Base-by-base conservation (phyloP, 805 yeast genomes). In the Dipodascopsis tothii region DNA sequence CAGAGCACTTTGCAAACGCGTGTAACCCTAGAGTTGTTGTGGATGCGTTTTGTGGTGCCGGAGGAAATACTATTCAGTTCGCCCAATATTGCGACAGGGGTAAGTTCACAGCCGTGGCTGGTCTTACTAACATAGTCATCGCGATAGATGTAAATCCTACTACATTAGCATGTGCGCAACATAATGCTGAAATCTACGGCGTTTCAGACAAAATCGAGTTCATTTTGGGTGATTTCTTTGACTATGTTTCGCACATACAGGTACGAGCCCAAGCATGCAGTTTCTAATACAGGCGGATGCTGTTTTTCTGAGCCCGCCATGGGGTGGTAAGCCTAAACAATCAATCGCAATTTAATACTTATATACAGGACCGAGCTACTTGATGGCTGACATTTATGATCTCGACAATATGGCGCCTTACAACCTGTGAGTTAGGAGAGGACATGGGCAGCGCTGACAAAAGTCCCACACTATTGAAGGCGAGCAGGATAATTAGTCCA, bases 31-130 rank as follows among this genome's bases (percentile, higher is more conserved):
- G 25, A 9, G 33, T 44, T 2, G 63, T 78, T 0, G 57, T 80
- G 19, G 94, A 84, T 56, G 69, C 81, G 2, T 82, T 81, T 52
- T 77, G 86, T 56, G 94, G 94, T 1, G 90, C 84, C 4, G 94
- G 94, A 2, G 92, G 92, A 1, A 83, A 83, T 55, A 66, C 80
- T 1, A 79, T 82, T 21, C 92, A 83, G 52, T 73, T 84, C 61
- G 84, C 86, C 2, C 62, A 68, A 35, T 56, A 56, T 9, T 81
- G 57, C n/a, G 47, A 39, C 22, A 35, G 23, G n/a, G 51, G 30
- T 36, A 21, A 21, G 45, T 18, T 5, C 17, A 25, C 18, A 36
- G 17, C 6, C 14, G 34, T 33, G 28, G 18, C 14, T 32, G 16
- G 5, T 11, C 4, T 5, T 25, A 4, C 21, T 16, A 16, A 22